Percentiles rank a stretch among this genome's conserved stretches.
Conservation (phyloP, 2,329 filamentous ascomycete species). For the Cladophialophora yegresii region DNA sequence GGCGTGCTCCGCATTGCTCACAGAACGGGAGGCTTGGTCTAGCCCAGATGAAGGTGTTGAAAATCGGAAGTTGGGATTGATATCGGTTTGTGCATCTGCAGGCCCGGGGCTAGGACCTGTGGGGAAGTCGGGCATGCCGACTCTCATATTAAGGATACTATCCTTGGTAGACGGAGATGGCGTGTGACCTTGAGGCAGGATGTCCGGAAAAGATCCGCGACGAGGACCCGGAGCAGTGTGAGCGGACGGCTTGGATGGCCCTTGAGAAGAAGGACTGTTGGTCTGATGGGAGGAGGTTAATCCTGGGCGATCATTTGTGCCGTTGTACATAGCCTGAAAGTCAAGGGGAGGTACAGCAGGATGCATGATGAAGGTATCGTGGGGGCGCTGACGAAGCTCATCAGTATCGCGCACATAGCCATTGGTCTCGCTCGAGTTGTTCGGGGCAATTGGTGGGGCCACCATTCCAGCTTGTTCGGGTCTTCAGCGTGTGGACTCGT, state of each 20-base stretch:
- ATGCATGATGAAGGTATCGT: slow-evolving; percentile 10
- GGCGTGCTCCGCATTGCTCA: background rate
- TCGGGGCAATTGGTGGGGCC: slow-evolving; percentile 16
- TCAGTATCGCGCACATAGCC: background rate
- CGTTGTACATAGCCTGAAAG: background rate
- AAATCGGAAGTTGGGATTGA: slow-evolving; percentile 21
- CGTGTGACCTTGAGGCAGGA: slow-evolving; percentile 24
- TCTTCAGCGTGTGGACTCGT: slow-evolving; percentile 1
- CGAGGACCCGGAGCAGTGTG: slow-evolving; percentile 12
- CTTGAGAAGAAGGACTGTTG: background rate
- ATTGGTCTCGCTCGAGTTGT: slow-evolving; percentile 2
- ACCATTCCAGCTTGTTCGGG: slow-evolving; percentile 18
- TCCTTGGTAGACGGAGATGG: slow-evolving; percentile 13
- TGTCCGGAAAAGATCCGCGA: slow-evolving; percentile 23
- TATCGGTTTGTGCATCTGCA: slow-evolving; percentile 22
- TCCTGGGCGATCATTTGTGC: background rate
- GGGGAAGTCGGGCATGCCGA: background rate
- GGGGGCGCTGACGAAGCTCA: background rate
- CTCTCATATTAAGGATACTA: background rate
- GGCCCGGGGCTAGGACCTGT: background rate
- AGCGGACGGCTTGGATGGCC: background rate
- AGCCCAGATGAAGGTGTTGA: slow-evolving; percentile 9
- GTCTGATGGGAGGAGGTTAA: background rate
- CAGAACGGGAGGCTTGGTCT: slow-evolving; percentile 8
- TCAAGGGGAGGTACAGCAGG: slow-evolving; percentile 10